phyloP scores from a whole-genome alignment of 2,329 filamentous ascomycete species.

The Fusarium duplospermum region DNA sequence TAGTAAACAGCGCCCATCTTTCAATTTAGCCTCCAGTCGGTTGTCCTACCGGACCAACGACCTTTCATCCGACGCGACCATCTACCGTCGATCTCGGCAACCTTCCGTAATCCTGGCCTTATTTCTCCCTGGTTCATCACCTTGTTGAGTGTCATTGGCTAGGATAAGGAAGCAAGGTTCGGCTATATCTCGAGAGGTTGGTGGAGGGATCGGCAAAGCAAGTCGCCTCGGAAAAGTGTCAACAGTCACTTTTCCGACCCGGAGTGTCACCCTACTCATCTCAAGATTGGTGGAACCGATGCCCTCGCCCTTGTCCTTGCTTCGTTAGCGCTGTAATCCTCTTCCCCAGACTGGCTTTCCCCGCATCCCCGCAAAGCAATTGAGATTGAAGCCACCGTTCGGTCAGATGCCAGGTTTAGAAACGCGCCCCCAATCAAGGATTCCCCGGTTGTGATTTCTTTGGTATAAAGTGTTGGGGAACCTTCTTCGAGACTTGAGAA shows the following conservation, averaged over 20 bases:
- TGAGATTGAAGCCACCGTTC: background rate
- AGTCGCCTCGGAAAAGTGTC: background rate
- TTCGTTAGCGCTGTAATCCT: background rate
- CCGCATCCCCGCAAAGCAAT: slow-evolving; percentile 11
- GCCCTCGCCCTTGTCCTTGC: background rate
- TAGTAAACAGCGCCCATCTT: background rate
- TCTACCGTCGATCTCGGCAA: slow-evolving; percentile 8
- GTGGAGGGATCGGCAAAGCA: slow-evolving; percentile 3
- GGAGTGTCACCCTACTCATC: background rate
- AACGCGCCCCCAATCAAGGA: background rate
- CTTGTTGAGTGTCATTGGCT: background rate
- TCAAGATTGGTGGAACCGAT: slow-evolving; percentile 7
- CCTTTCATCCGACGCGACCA: background rate
- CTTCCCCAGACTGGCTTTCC: slow-evolving; percentile 8
- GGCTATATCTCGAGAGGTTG: background rate
- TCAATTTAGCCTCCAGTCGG: background rate
- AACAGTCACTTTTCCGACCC: slow-evolving; percentile 1
- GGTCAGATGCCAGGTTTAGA: background rate
- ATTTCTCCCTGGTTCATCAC: background rate
- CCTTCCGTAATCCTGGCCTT: background rate
- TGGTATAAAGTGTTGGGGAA: slow-evolving; percentile 1
- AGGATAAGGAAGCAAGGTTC: background rate
- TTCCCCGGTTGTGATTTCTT: background rate
- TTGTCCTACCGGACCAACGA: background rate
- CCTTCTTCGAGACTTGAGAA: background rate